Conservation (phyloP, 2,329 filamentous ascomycete species). For the Alternaria atra region DNA sequence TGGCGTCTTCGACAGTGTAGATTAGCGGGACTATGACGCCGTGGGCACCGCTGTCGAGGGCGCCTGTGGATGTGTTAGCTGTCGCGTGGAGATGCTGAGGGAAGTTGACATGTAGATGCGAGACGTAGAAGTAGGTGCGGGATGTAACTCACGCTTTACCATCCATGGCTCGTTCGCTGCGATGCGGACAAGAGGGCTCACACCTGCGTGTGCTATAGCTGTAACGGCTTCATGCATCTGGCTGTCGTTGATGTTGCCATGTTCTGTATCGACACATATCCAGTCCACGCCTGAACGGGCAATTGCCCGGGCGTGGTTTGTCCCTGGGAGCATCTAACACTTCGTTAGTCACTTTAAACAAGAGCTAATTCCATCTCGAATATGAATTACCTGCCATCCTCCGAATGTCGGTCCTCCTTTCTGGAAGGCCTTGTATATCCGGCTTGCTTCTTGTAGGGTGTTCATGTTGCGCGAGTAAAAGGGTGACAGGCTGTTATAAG, state of each 20-base stretch:
- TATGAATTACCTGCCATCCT: slow-evolving; percentile 63
- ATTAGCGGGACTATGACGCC: slow-evolving; percentile 65
- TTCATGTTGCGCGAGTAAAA: slow-evolving; percentile 40
- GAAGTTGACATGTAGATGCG: not conserved
- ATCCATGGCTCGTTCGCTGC: slow-evolving; percentile 68
- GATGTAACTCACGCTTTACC: slow-evolving; percentile 61
- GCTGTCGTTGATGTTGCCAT: slow-evolving; percentile 64
- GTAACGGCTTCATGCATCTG: slow-evolving; percentile 66
- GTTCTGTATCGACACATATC: slow-evolving; percentile 64
- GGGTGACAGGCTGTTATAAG: not conserved
- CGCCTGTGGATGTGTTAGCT: slow-evolving; percentile 46
- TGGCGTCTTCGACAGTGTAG: slow-evolving; percentile 63
- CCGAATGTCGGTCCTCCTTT: slow-evolving; percentile 62
- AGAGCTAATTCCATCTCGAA: no score
- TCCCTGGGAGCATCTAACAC: slow-evolving; percentile 24
- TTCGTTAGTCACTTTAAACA: not conserved
- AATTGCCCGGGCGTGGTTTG: slow-evolving; percentile 60
- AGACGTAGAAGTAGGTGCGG: not conserved
- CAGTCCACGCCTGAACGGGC: slow-evolving; percentile 63
- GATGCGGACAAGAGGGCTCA: slow-evolving; percentile 58
- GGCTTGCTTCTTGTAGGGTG: slow-evolving; percentile 63
- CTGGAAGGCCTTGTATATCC: slow-evolving; percentile 61
- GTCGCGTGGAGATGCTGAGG: not conserved
- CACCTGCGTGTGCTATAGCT: slow-evolving; percentile 56
- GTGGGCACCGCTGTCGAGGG: slow-evolving; percentile 68